Evolutionary conservation across 2,329 filamentous ascomycete species (phyloP).

Genomic region (Cladophialophora yegresii): DNA sequence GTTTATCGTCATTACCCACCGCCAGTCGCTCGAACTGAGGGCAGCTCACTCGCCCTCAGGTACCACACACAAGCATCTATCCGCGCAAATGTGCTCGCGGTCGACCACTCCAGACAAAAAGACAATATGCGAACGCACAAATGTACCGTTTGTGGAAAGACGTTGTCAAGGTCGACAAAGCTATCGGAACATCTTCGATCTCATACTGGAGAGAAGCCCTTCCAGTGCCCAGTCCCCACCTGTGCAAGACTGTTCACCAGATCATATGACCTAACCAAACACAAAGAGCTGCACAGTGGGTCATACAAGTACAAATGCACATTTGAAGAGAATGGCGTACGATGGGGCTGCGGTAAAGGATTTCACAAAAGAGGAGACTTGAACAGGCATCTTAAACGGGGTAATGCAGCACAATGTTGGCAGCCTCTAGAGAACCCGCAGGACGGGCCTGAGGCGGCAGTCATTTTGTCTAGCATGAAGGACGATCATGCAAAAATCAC

Average conservation of each 20-base stretch:
- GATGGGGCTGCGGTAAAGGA: neutral
- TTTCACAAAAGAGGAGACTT: neutral
- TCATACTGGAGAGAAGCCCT: conserved; percentile 1
- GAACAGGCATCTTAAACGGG: neutral
- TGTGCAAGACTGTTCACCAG: neutral
- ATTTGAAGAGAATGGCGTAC: neutral
- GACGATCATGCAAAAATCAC: neutral
- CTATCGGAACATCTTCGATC: neutral
- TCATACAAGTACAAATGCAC: neutral
- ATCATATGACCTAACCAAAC: neutral
- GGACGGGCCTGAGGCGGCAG: neutral
- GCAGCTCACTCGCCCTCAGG: too few relatives aligned
- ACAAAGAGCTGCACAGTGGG: neutral
- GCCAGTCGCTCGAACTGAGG: too few relatives aligned
- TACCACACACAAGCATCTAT: too few relatives aligned
- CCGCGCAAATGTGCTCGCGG: neutral
- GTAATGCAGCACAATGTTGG: neutral
- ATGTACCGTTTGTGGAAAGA: neutral
- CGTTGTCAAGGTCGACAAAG: conserved; percentile 1
- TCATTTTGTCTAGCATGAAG: neutral
- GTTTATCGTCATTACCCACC: too few relatives aligned
- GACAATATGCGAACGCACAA: neutral
- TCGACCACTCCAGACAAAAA: neutral
- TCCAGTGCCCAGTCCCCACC: neutral
- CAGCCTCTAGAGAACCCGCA: neutral